Percentiles rank a stretch among this genome's conserved stretches.
These are phyloP conservation scores for Neoarthrinium moseri DNA, from an alignment of 2,329 filamentous ascomycete genomes.

Conservation along the genomic window DNA sequence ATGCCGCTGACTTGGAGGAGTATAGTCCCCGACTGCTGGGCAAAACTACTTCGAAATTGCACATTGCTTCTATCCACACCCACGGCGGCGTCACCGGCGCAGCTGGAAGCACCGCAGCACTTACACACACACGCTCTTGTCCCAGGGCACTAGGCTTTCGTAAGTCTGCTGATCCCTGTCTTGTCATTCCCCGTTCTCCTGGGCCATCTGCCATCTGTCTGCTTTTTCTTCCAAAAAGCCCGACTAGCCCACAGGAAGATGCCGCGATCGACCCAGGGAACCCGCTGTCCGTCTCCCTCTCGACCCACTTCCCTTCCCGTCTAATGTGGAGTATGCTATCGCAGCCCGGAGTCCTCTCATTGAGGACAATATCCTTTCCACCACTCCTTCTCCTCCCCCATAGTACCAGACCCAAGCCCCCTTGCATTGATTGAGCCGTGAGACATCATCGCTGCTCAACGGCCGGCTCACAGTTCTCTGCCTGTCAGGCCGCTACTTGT, in stretches of 20 bases:
- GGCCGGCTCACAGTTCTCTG: conserved; percentile 6
- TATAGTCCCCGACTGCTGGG: too few species aligned
- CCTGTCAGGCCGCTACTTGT: background rate
- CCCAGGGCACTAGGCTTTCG: conserved; percentile 11
- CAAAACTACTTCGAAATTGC: too few species aligned
- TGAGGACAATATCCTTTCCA: background rate
- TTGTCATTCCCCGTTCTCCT: conserved; percentile 18
- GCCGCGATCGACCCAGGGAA: conserved; percentile 7
- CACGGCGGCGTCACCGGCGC: too few species aligned
- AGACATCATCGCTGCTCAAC: conserved; percentile 9
- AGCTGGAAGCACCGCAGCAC: background rate
- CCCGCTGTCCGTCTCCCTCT: conserved; percentile 1
- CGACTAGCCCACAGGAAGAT: too few species aligned
- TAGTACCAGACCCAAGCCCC: background rate
- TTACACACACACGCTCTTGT: background rate
- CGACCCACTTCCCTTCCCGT: conserved; percentile 2
- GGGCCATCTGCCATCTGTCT: conserved; percentile 12
- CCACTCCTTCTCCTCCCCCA: background rate
- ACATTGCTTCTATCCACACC: too few species aligned
- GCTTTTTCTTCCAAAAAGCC: conserved; percentile 18
- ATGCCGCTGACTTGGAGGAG: too few species aligned
- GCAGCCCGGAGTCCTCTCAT: too few species aligned
- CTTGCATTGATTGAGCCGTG: conserved; percentile 8
- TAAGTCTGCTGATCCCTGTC: conserved; percentile 21
- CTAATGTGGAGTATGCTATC: background rate